Conservation (phyloP, 495 filamentous ascomycete genomes). For the Chlorociboria aeruginascens region DNA sequence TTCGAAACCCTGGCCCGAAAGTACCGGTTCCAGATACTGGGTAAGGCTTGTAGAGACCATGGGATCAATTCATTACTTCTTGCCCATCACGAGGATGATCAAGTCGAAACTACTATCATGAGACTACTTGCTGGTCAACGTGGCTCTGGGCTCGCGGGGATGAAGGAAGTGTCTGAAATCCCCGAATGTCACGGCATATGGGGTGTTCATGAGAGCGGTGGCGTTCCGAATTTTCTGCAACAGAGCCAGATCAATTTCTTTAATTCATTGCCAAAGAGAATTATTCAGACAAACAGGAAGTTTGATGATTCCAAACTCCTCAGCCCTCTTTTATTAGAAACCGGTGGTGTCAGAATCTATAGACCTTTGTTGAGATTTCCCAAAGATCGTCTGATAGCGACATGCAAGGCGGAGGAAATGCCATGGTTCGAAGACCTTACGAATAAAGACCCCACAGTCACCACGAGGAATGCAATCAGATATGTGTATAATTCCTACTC, state of each 20-base stretch:
- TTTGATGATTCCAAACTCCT: not conserved
- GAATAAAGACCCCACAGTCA: constrained; percentile 70
- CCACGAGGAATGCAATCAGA: constrained; percentile 70
- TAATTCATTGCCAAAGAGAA: no score
- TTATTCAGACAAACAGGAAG: no score
- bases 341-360: constrained; percentile 57
- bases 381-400: constrained; percentile 61
- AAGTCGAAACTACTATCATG: constrained; percentile 78
- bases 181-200: constrained; percentile 74
- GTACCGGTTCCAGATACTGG: constrained; percentile 61
- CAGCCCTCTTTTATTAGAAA: constrained; percentile 26
- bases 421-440: constrained; percentile 76
- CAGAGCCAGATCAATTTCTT: no score
- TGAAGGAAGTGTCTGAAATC: constrained; percentile 49
- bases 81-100: constrained; percentile 79
- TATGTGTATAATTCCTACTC: constrained; percentile 41
- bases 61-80: constrained; percentile 47
- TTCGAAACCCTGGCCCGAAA: constrained; percentile 71
- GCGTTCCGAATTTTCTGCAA: not conserved
- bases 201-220: constrained; percentile 54
- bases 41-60: constrained; percentile 38
- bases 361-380: constrained; percentile 64
- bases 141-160: constrained; percentile 57
- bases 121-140: constrained; percentile 50
- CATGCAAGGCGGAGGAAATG: constrained; percentile 52